phyloP scores from a whole-genome alignment of 805 yeast species.

The Ogataea thermomethanolica region DNA sequence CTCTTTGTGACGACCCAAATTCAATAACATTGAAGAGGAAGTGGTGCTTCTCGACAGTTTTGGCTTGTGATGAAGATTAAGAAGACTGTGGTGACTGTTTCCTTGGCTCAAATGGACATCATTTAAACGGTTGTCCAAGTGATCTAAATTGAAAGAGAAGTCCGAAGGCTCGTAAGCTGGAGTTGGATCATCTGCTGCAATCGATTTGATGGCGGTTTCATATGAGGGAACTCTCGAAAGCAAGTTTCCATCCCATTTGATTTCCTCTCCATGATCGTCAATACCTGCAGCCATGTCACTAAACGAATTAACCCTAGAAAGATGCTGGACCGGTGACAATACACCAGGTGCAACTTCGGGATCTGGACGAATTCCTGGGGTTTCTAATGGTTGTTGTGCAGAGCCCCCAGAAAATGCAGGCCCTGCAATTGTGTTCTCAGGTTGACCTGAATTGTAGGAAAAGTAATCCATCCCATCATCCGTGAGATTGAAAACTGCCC shows the following conservation, averaged over 20 bases:
- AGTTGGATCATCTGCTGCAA: conserved; percentile 50
- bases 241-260: conserved; percentile 19
- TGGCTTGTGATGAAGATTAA: conserved; percentile 4
- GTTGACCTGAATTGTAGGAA: conserved; percentile 14
- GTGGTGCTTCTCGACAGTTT: conserved; percentile 15
- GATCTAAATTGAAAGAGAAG: conserved; percentile 32
- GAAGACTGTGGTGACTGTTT: not conserved
- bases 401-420: conserved; percentile 23
- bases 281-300: conserved; percentile 19
- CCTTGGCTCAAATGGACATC: conserved; percentile 17
- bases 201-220: conserved; percentile 63
- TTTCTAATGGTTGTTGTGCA: conserved; percentile 9
- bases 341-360: conserved; percentile 35
- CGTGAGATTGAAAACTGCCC: conserved; percentile 29
- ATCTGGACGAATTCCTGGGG: conserved; percentile 10
- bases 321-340: conserved; percentile 52
- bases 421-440: conserved; percentile 17
- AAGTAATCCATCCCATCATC: conserved; percentile 36
- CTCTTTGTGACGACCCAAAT: conserved; percentile 14
- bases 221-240: conserved; percentile 79
- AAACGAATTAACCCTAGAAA: conserved; percentile 58
- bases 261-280: conserved; percentile 11
- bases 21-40: conserved; percentile 10
- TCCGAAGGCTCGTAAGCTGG: conserved; percentile 66
- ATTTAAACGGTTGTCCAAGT: conserved; percentile 31